Conservation (phyloP, 2,329 filamentous ascomycete genomes). For the Rhinocladiella similis region DNA sequence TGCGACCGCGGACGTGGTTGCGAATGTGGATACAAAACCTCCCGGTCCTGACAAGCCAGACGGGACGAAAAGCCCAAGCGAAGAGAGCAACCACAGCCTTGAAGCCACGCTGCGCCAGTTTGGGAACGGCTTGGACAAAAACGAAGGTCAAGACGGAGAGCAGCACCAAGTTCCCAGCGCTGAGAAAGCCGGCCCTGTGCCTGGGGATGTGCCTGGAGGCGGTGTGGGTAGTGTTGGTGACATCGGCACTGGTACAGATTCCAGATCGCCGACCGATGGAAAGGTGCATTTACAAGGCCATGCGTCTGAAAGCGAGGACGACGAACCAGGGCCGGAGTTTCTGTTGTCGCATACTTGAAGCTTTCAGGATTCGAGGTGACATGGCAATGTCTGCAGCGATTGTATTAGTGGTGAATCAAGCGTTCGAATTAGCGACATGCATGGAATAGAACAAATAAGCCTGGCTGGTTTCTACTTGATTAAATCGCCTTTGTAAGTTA, state of each 20-base stretch:
- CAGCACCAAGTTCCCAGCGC: too few species aligned
- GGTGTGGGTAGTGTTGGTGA: not conserved
- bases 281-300: not conserved
- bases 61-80: conserved; percentile 9
- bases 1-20: too few species aligned
- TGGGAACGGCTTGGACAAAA: conserved; percentile 10
- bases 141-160: conserved; percentile 5
- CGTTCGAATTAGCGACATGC: not conserved
- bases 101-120: conserved; percentile 27
- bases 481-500: too few species aligned
- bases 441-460: too few species aligned
- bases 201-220: too few species aligned
- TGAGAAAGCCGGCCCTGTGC: too few species aligned
- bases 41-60: not conserved
- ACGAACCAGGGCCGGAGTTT: conserved; percentile 31
- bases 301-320: conserved; percentile 28
- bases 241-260: not conserved
- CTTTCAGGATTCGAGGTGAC: not conserved
- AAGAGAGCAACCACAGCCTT: conserved; percentile 28
- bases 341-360: conserved; percentile 28
- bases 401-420: not conserved
- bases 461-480: too few species aligned
- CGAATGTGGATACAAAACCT: not conserved
- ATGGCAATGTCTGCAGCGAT: too few species aligned
- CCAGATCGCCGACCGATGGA: not conserved